phyloP scores from a whole-genome alignment of 352 stramenopile species.

The Phytophthora tentaculata region DNA sequence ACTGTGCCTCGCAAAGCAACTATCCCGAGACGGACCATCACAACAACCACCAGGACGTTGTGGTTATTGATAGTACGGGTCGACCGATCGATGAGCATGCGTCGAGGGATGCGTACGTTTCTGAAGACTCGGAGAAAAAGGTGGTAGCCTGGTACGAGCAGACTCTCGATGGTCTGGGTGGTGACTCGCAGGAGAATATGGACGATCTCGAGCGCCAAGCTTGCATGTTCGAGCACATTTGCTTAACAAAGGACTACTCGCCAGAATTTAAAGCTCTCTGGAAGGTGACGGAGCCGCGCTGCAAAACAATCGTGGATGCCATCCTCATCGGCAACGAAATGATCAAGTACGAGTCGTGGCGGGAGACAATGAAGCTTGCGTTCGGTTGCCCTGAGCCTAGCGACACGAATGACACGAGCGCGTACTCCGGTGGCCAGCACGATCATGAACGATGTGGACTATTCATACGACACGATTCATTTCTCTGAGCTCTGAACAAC shows the following conservation, averaged over 20 bases:
- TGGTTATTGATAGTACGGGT: slow-evolving; percentile 26
- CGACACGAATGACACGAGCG: slow-evolving; percentile 14
- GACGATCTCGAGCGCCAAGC: slow-evolving; percentile 61
- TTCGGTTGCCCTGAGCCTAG: slow-evolving; percentile 51
- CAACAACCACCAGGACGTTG: slow-evolving; percentile 24
- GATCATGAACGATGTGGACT: neutral
- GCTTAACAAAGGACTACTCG: slow-evolving; percentile 53
- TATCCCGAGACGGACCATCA: slow-evolving; percentile 30
- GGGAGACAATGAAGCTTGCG: slow-evolving; percentile 35
- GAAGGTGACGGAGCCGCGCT: slow-evolving; percentile 46
- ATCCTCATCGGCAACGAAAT: slow-evolving; percentile 41
- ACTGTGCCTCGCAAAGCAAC: slow-evolving; percentile 32
- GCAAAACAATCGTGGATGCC: slow-evolving; percentile 54
- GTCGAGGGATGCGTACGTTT: slow-evolving; percentile 26
- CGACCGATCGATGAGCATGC: slow-evolving; percentile 5
- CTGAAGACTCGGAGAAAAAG: slow-evolving; percentile 38
- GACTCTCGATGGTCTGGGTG: slow-evolving; percentile 41
- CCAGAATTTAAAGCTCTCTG: slow-evolving; percentile 55
- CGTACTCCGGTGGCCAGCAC: slow-evolving; percentile 2
- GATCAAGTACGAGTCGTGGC: slow-evolving; percentile 49
- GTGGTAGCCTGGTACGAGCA: slow-evolving; percentile 54
- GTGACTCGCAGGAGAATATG: slow-evolving; percentile 43
- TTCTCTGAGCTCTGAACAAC: slow-evolving; percentile 8
- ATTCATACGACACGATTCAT: slow-evolving; percentile 33
- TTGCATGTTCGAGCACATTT: slow-evolving; percentile 63